Conservation (phyloP, 805 yeast genomes). For the Metschnikowia continentalis region DNA sequence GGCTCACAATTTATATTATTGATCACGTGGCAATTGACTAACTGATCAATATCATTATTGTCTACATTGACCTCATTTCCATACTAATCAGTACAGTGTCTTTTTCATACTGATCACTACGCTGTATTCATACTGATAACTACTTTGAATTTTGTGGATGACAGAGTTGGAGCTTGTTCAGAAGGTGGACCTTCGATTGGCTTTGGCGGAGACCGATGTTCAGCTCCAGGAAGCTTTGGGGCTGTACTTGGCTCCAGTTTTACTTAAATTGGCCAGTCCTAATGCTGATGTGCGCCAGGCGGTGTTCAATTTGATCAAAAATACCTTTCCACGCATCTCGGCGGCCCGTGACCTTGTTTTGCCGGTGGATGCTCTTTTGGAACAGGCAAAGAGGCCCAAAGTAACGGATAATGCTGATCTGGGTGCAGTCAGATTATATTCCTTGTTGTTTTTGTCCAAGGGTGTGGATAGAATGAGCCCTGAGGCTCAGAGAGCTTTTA, state of each 20-base stretch:
- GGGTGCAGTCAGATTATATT: conserved; percentile 53
- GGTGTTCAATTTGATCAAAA: conserved; percentile 62
- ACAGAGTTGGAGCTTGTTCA: conserved; percentile 40
- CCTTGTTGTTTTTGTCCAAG: conserved; percentile 61
- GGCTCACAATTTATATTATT: no score
- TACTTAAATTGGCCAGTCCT: conserved; percentile 73
- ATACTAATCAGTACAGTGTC: no score
- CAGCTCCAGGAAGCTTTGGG: conserved; percentile 60
- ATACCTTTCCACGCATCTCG: conserved; percentile 62
- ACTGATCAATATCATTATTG: no score
- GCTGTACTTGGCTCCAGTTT: conserved; percentile 68
- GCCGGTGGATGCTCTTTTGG: conserved; percentile 60
- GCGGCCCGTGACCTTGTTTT: conserved; percentile 51
- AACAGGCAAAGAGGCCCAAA: conserved; percentile 60
- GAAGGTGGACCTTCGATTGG: conserved; percentile 78
- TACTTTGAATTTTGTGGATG: neutral
- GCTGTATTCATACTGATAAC: no score
- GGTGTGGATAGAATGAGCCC: conserved; percentile 54
- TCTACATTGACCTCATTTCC: no score
- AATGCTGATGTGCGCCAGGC: conserved; percentile 62
- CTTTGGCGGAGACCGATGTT: conserved; percentile 64
- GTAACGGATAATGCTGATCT: conserved; percentile 41
- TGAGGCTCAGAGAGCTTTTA: conserved; percentile 34
- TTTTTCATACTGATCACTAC: no score
- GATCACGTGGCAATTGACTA: no score